phyloP scores from a whole-genome alignment of 495 filamentous ascomycete species.

The Penicillium antarcticum region DNA sequence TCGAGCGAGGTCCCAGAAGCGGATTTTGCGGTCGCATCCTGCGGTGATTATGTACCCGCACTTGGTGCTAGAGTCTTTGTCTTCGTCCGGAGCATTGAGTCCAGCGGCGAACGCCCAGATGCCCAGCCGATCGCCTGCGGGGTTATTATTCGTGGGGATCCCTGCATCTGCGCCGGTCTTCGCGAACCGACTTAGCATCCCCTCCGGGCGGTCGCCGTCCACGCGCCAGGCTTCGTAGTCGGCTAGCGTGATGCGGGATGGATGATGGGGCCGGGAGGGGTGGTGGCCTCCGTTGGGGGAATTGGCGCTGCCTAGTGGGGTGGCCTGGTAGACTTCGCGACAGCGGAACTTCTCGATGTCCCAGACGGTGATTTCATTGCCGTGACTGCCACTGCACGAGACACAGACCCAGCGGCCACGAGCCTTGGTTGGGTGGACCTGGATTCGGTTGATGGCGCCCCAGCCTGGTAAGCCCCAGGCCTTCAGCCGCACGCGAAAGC shows the following conservation, averaged over 20 bases:
- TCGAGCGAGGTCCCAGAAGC: constrained; percentile 84
- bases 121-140: constrained; percentile 54
- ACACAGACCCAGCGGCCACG: constrained; percentile 80
- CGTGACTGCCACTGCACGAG: constrained; percentile 80
- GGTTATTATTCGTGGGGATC: constrained; percentile 35
- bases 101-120: constrained; percentile 51
- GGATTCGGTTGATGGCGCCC: constrained; percentile 74
- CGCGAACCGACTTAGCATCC: constrained; percentile 86
- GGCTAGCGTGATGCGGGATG: constrained; percentile 46
- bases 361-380: constrained; percentile 90
- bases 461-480: constrained; percentile 86
- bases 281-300: constrained; percentile 17
- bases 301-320: constrained; percentile 19
- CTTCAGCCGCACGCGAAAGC: constrained; percentile 82
- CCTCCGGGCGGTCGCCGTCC: constrained; percentile 83
- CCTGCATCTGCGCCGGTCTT: constrained; percentile 44
- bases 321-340: constrained; percentile 79
- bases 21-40: constrained; percentile 84
- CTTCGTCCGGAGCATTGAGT: constrained; percentile 46
- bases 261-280: constrained; percentile 12
- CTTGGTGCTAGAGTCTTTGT: constrained; percentile 37
- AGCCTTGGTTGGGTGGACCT: constrained; percentile 72
- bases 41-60: constrained; percentile 76
- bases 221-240: constrained; percentile 85
- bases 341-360: constrained; percentile 89